These are phyloP conservation scores for Escovopsis sp. DNA, from an alignment of 2,329 filamentous ascomycete species.

Conservation along the genomic window DNA sequence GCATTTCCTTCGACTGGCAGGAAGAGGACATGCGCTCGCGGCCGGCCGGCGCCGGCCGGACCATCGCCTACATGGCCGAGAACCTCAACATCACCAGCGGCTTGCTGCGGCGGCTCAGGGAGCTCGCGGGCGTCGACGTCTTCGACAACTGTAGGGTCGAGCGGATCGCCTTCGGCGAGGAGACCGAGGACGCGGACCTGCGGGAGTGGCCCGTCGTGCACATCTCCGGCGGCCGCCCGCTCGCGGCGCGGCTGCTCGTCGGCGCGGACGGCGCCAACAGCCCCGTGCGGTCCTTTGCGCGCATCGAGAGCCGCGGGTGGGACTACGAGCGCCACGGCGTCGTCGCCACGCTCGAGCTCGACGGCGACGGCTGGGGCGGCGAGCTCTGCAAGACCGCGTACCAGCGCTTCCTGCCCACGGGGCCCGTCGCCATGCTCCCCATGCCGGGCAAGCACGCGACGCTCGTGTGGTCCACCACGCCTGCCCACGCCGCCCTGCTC, in stretches of 20 bases:
- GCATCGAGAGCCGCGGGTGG: constrained; percentile 77
- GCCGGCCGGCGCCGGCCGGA: constrained; percentile 32
- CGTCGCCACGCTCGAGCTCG: constrained; percentile 72
- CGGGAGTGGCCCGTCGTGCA: constrained; percentile 77
- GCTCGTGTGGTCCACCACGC: constrained; percentile 89
- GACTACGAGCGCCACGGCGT: constrained; percentile 85
- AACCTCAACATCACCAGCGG: constrained; percentile 78
- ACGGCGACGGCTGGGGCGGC: constrained; percentile 41
- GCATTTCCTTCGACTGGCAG: constrained; percentile 76
- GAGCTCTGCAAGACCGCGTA: constrained; percentile 61
- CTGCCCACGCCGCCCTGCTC: constrained; percentile 60
- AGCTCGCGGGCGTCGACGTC: constrained; percentile 53
- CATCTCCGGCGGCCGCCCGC: constrained; percentile 48
- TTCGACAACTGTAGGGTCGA: constrained; percentile 68
- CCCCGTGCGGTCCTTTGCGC: constrained; percentile 78
- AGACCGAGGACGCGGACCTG: constrained; percentile 56
- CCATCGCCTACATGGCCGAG: constrained; percentile 93
- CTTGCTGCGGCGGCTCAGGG: constrained; percentile 55
- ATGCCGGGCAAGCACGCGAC: constrained; percentile 71
- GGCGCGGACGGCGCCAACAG: constrained; percentile 93
- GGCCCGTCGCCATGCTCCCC: constrained; percentile 81
- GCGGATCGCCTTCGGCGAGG: constrained; percentile 60
- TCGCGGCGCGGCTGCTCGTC: constrained; percentile 73
- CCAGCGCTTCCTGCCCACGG: constrained; percentile 86
- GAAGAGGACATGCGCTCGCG: constrained; percentile 11